These are phyloP conservation scores for Nectriaceae sp. DNA, from an alignment of 2,329 filamentous ascomycete species.

Conservation along the genomic window DNA sequence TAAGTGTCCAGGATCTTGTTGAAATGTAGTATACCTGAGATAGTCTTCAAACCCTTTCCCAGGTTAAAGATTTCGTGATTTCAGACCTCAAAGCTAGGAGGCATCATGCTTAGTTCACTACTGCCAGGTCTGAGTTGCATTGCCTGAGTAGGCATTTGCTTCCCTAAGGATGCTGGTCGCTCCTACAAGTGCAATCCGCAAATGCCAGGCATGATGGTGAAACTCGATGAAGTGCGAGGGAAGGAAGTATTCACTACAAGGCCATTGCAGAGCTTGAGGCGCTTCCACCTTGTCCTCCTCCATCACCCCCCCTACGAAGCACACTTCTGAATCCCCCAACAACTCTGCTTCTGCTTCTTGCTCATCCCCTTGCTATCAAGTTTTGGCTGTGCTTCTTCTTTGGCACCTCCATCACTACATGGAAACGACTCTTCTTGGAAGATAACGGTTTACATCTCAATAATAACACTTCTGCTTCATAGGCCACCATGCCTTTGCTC, in stretches of 20 bases:
- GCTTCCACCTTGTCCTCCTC: background rate
- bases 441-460: background rate
- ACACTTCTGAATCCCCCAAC: background rate
- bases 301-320: background rate
- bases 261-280: background rate
- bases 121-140: too few relatives aligned
- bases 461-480: background rate
- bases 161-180: too few relatives aligned
- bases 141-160: too few relatives aligned
- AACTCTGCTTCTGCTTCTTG: background rate
- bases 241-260: background rate
- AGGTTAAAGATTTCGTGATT: too few relatives aligned
- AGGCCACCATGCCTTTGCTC: constrained; percentile 17
- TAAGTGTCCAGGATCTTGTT: too few relatives aligned
- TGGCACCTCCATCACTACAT: constrained; percentile 2
- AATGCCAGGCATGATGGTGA: too few relatives aligned
- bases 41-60: too few relatives aligned
- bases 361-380: constrained; percentile 3
- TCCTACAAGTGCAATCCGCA: too few relatives aligned
- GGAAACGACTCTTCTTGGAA: constrained; percentile 17
- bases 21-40: too few relatives aligned
- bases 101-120: too few relatives aligned
- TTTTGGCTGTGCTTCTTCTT: constrained; percentile 9
- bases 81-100: too few relatives aligned
- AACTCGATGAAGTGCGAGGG: too few relatives aligned